Base-by-base conservation (phyloP, 148 eudicot species). In the Fallopia convolvulus region DNA sequence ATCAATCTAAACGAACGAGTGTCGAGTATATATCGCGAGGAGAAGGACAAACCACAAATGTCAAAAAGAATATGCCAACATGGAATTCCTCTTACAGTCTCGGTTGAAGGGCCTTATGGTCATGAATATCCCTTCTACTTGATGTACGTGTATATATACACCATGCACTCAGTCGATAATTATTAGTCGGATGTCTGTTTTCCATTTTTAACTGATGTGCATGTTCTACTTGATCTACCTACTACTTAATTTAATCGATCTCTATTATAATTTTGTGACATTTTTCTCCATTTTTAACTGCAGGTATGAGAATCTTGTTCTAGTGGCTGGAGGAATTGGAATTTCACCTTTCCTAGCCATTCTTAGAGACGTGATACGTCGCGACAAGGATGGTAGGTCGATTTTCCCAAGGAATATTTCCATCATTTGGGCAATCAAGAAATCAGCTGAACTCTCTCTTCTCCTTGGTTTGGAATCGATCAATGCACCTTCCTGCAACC, bases 261-360 rank as follows among this genome's bases (percentile, higher is more conserved):
- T n/a, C n/a, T n/a, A n/a, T n/a, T n/a, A n/a, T 26, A 26, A 26
- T 26, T 26, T 26, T 26, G 30, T 26, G 30, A 26, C 1, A 26
- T 26, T 26, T 66, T 66, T 30, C 8, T 36, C 18, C 17, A 2
- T 23, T 42, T 36, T 60, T 2, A 3, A 47, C 41, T 52, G 60
- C 39, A 93, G 98, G 90, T 93, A 93, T 71, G 85, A 89, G 77
- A 80, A 91, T 74, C 88, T 93, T 33, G 82, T 93, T 70, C 81
- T 93, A 79, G 93, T 90, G 9, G 98, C 98, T 0, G 97, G 98
- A 41, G 98, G 97, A 44, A 91, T 91, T 63, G 98, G 98, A 32
- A 90, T 93, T 72, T 89, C 98, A 10, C 98, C 97, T 5, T 93
- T 89, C 76, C 74, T 93, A 39, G 97, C 94, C 72, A 86, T 91